Evolutionary conservation across 2,329 filamentous ascomycete species (phyloP).

Genomic region (Talaromyces albobiverticillius): DNA sequence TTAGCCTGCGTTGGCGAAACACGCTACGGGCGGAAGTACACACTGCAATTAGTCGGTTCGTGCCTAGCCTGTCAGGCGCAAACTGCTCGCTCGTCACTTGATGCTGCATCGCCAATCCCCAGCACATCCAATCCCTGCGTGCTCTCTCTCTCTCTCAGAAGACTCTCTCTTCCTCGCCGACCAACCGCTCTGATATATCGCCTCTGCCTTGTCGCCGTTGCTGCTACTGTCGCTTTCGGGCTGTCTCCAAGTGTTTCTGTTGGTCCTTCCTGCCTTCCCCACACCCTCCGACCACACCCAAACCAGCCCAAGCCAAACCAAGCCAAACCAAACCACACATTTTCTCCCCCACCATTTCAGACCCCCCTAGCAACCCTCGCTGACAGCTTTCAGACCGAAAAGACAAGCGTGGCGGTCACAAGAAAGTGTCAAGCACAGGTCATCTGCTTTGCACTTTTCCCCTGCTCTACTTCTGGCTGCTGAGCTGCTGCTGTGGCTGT

Average conservation of each 20-base stretch:
- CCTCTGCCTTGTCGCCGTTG: too few species aligned
- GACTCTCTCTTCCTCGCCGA: too few species aligned
- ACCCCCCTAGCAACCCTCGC: conserved; percentile 1
- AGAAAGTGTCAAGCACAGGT: neutral
- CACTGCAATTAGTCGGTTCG: conserved; percentile 1
- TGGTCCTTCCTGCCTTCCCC: conserved; percentile 2
- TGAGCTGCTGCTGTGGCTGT: too few species aligned
- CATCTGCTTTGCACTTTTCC: neutral
- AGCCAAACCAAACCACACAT: too few species aligned
- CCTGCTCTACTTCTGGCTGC: neutral
- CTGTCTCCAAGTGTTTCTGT: too few species aligned
- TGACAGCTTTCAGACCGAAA: too few species aligned
- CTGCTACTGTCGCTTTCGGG: neutral
- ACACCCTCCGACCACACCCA: conserved; percentile 7
- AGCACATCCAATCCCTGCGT: too few species aligned
- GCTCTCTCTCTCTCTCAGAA: too few species aligned
- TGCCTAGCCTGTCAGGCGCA: too few species aligned
- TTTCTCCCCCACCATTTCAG: neutral
- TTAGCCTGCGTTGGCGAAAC: conserved; percentile 9
- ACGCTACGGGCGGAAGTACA: conserved; percentile 7
- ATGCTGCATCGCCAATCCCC: neutral
- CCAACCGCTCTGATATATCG: too few species aligned
- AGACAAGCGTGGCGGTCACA: conserved; percentile 1
- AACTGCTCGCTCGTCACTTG: neutral
- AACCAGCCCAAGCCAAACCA: too few species aligned